Evolutionary conservation across 2,329 filamentous ascomycete species (phyloP).

Genomic region (Pseudodiploospora longispora): DNA sequence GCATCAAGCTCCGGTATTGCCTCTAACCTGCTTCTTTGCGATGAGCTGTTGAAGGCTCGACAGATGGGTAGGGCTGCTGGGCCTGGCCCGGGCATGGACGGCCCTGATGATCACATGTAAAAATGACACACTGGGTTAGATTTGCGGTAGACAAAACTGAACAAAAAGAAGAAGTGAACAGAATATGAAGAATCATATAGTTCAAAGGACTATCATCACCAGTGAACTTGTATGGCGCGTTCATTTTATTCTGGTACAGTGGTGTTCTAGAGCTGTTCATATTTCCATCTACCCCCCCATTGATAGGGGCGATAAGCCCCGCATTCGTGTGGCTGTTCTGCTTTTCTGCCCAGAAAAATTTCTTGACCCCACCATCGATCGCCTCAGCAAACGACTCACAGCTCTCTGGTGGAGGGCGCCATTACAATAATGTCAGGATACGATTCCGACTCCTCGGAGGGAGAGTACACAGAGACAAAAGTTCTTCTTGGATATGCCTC

Average conservation of each 20-base stretch:
- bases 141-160: conserved; percentile 29
- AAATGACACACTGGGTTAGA: conserved; percentile 24
- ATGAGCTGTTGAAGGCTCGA: conserved; percentile 93
- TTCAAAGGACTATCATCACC: no score
- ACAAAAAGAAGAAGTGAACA: no score
- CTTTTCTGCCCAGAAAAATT: conserved; percentile 25
- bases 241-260: no score
- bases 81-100: conserved; percentile 58
- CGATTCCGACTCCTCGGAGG: conserved; percentile 76
- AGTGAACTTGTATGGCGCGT: no score
- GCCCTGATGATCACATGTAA: conserved; percentile 45
- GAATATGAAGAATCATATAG: no score
- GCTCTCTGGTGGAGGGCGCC: conserved; percentile 5
- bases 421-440: conserved; percentile 57
- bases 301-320: conserved; percentile 19
- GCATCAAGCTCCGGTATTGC: conserved; percentile 93
- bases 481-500: conserved; percentile 87
- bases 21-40: conserved; percentile 87
- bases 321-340: conserved; percentile 13
- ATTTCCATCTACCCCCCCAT: neutral
- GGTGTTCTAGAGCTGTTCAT: no score
- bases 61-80: conserved; percentile 73
- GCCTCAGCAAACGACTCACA: conserved; percentile 9
- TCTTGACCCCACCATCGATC: conserved; percentile 30
- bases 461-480: conserved; percentile 69